These are phyloP conservation scores for Trichosanthes cucumerina DNA, from an alignment of 306 rosid species.

Conservation along the genomic window DNA sequence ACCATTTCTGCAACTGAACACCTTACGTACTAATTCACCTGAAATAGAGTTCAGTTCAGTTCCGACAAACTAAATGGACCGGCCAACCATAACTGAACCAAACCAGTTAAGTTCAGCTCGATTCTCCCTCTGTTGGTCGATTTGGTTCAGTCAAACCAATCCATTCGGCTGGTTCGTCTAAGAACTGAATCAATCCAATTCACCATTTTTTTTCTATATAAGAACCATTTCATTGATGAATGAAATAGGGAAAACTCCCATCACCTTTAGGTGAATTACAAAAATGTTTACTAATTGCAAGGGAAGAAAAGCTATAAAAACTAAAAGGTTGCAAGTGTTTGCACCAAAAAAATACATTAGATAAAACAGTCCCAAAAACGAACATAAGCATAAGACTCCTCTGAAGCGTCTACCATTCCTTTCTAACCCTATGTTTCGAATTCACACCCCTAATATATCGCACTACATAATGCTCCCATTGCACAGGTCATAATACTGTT, in stretches of 20 bases:
- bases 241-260: too few relatives aligned
- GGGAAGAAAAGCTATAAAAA: too few relatives aligned
- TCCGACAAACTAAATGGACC: background rate
- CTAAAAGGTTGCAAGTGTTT: too few relatives aligned
- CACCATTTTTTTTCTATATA: too few relatives aligned
- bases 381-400: too few relatives aligned
- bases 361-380: too few relatives aligned
- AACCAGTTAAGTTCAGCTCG: background rate
- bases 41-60: background rate
- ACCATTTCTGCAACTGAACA: background rate
- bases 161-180: background rate
- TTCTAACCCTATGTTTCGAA: too few relatives aligned
- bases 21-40: background rate
- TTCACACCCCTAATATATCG: background rate
- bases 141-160: background rate
- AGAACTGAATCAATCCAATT: background rate
- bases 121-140: background rate
- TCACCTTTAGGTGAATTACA: too few relatives aligned
- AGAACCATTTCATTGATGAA: too few relatives aligned
- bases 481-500: background rate
- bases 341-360: too few relatives aligned
- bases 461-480: background rate
- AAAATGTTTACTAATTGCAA: too few relatives aligned
- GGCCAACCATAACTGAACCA: background rate
- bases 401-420: too few relatives aligned